phyloP scores from a whole-genome alignment of 441 rosid genomes.

The Sinapis alba region DNA sequence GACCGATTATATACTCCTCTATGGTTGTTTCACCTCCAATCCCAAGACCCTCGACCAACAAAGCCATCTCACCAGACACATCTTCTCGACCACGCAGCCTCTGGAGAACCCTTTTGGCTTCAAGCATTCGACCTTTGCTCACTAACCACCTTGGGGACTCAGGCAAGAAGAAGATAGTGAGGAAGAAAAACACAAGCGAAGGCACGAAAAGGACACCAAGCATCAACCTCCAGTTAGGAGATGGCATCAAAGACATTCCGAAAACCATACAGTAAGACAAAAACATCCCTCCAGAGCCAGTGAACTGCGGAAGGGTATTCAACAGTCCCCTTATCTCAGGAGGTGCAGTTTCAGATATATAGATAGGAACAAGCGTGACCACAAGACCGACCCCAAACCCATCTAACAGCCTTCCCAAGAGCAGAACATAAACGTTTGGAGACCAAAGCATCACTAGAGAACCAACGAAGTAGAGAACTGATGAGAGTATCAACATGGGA shows the following conservation, averaged over 20 bases:
- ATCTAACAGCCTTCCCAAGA: slow-evolving; percentile 55
- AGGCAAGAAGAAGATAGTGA: slow-evolving; percentile 55
- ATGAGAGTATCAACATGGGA: slow-evolving; percentile 56
- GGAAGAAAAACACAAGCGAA: slow-evolving; percentile 47
- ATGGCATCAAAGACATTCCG: slow-evolving; percentile 55
- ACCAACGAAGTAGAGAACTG: slow-evolving; percentile 53
- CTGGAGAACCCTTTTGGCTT: slow-evolving; percentile 60
- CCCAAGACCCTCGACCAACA: slow-evolving; percentile 67
- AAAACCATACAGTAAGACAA: slow-evolving; percentile 63
- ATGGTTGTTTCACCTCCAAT: slow-evolving; percentile 61
- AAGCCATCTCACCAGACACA: slow-evolving; percentile 73
- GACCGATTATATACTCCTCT: slow-evolving; percentile 68
- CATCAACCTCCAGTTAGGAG: slow-evolving; percentile 71
- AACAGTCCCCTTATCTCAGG: slow-evolving; percentile 63
- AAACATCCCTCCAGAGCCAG: slow-evolving; percentile 65
- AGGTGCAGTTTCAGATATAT: slow-evolving; percentile 67
- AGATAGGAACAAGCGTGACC: slow-evolving; percentile 55
- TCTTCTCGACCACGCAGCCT: slow-evolving; percentile 60
- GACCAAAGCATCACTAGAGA: slow-evolving; percentile 63
- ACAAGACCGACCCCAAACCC: slow-evolving; percentile 65
- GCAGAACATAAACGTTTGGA: slow-evolving; percentile 56
- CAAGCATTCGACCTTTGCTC: slow-evolving; percentile 60
- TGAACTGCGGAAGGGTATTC: slow-evolving; percentile 63
- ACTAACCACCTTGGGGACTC: slow-evolving; percentile 74
- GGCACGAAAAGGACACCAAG: slow-evolving; percentile 63